Evolutionary conservation across 1,284 basidiomycete genomes (phyloP).

Genomic region (Ustilago curta): DNA sequence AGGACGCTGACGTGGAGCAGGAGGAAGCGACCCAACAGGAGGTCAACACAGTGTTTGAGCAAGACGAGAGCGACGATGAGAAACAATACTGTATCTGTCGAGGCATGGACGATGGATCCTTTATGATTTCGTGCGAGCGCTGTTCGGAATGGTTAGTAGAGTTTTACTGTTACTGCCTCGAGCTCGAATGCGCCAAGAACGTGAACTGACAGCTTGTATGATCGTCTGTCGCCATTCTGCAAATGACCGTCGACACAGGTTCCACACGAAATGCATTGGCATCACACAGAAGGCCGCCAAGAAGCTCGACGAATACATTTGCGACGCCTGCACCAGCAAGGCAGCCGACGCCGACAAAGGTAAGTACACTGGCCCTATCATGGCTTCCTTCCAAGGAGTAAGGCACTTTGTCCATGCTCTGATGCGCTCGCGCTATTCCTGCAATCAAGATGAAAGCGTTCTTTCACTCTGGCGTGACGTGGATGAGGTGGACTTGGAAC

Average conservation of each 20-base stretch:
- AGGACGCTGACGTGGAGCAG: constrained; percentile 17
- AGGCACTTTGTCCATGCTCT: not conserved
- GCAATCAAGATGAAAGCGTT: constrained; percentile 1
- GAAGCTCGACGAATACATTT: constrained; percentile 60
- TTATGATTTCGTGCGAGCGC: constrained; percentile 64
- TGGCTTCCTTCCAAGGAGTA: not conserved
- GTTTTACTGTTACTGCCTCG: not conserved
- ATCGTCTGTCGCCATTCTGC: not conserved
- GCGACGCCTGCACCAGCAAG: constrained; percentile 44
- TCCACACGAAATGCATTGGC: constrained; percentile 64
- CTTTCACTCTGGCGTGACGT: not conserved
- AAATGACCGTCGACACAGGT: constrained; percentile 36
- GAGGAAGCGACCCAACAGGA: constrained; percentile 15
- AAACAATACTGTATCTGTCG: constrained; percentile 64
- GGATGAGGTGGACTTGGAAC: too few relatives aligned
- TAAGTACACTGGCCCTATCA: constrained; percentile 35
- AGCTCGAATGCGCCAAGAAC: not conserved
- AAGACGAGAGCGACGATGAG: constrained; percentile 42
- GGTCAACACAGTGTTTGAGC: constrained; percentile 29
- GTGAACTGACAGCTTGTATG: constrained; percentile 16
- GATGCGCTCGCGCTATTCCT: not conserved
- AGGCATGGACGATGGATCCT: constrained; percentile 62
- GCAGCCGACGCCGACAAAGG: constrained; percentile 19
- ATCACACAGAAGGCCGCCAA: constrained; percentile 60
- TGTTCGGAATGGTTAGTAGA: constrained; percentile 66